Base-by-base conservation (phyloP, 805 yeast genomes). In the Lipomyces mesembrius region DNA sequence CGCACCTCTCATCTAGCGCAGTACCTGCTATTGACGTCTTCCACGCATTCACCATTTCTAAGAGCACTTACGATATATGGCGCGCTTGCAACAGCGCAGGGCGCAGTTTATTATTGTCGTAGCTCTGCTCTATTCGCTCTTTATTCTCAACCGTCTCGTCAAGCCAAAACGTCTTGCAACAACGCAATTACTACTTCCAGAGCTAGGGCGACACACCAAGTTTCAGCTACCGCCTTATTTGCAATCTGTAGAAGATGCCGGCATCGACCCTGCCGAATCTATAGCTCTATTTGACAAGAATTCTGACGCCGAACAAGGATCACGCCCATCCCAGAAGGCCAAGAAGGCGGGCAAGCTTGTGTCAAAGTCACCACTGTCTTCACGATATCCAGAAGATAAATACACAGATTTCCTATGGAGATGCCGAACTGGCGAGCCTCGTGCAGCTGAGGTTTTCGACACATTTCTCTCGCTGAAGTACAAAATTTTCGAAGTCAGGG, bases 401-500 rank as follows among this genome's bases (percentile, higher is more conserved):
- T n/a, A 35, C 29, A 52, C 59, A 3, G 55, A 54, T 5, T 59
- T 66, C 53, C 29, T 62, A 54, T 61, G 52, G 32, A n/a, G 17
- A 12, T 65, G 68, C 61, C 39, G 3, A 17, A 58, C 60, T 20
- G 66, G 66, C 22, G 32, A 34, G 22, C 53, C 63, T 2, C 52
- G 32, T 11, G 22, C 49, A 1, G 57, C 59, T 8, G 71, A 67
- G 49, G 58, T 59, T 11, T 67, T 67, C 37, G 69, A 65, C 51
- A 54, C 43, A 8, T 67, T 62, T 52, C 62, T 67, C 8, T 62
- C 61, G 27, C 59, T 65, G 14, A 67, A 67, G 60, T 35, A 61
- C 55, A 46, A 22, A 14, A 39, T 67, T 49, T 32, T 67, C 20
- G 71, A 65, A 25, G 71, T 67, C 60, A 39, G 64, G 7, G 65